A percentile compares a stretch with the other conserved stretches of the same genome.
Conservation (phyloP, 2,329 filamentous ascomycete genomes). For the Fusarium sp. region DNA sequence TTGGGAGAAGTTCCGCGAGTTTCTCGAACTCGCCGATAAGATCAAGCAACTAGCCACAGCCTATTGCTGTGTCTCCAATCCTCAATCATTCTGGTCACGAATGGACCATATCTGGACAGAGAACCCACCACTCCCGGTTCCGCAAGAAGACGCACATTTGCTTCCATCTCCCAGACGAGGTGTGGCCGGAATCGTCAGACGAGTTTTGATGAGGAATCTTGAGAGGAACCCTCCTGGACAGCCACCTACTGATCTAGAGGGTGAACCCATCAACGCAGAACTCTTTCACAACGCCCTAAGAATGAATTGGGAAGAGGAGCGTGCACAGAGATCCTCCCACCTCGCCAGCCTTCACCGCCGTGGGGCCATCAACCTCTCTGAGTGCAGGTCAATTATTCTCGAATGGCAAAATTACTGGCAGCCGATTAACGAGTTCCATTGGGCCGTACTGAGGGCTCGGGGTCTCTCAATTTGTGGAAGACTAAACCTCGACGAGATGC, state of each 20-base stretch:
- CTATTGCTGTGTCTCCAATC: not conserved
- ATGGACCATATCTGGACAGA: not conserved
- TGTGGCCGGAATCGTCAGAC: not conserved
- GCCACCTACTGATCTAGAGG: not conserved
- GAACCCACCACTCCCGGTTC: too few relatives aligned
- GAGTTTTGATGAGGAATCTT: not conserved
- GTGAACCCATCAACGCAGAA: not conserved
- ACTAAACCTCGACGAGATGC: not conserved
- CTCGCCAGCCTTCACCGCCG: not conserved
- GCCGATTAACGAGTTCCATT: not conserved
- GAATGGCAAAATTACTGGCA: not conserved
- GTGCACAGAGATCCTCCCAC: accelerated
- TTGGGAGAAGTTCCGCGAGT: not conserved
- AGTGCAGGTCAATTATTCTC: not conserved
- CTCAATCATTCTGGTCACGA: not conserved
- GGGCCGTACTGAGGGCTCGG: not conserved
- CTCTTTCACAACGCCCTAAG: not conserved
- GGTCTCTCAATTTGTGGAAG: not conserved
- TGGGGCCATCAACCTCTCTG: not conserved
- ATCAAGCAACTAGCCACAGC: not conserved
- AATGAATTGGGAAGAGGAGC: slow-evolving; percentile 3
- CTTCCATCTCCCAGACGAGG: not conserved
- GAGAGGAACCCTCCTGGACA: not conserved
- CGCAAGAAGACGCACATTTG: too few relatives aligned
- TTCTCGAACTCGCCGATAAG: slow-evolving; percentile 16